Percentiles rank a stretch among this genome's conserved stretches.
Conservation (phyloP, 148 eudicot genomes). For the Agrostemma githago region DNA sequence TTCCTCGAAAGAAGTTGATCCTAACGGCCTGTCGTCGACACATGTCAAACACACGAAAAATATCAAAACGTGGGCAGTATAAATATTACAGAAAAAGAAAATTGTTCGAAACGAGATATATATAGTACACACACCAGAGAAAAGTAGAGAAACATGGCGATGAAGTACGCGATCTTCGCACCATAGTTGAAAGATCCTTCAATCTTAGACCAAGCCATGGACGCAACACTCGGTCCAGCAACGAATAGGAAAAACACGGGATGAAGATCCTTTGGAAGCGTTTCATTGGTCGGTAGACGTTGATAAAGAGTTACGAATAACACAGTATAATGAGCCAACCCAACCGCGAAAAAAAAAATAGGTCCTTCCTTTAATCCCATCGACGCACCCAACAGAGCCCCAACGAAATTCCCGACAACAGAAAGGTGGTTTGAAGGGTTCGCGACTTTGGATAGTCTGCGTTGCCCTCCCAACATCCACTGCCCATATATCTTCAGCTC, state of each 20-base stretch:
- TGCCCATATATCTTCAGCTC: constrained; percentile 64
- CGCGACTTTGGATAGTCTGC: constrained; percentile 47
- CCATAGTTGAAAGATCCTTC: constrained; percentile 39
- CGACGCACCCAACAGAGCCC: constrained; percentile 42
- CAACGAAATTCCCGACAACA: constrained; percentile 50
- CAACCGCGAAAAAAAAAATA: constrained; percentile 57
- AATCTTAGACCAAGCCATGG: constrained; percentile 54
- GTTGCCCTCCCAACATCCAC: constrained; percentile 50
- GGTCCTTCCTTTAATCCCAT: constrained; percentile 61
- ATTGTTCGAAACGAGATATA: not conserved
- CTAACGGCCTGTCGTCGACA: not conserved
- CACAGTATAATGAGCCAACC: constrained; percentile 65
- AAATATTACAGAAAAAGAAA: not conserved
- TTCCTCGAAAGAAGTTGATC: constrained; percentile 20
- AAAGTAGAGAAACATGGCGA: constrained; percentile 50
- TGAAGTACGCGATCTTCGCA: constrained; percentile 57
- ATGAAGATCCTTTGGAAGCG: constrained; percentile 40
- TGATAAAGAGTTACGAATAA: constrained; percentile 63
- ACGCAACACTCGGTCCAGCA: constrained; percentile 63
- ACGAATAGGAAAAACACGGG: constrained; percentile 60
- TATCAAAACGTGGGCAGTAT: not conserved
- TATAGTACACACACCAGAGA: constrained; percentile 41
- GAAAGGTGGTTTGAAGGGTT: constrained; percentile 57
- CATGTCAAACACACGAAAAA: not conserved
- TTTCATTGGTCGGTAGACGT: constrained; percentile 41